Evolutionary conservation across 2,329 filamentous ascomycete genomes (phyloP), one percentile per base, ranked within the genome.

Genomic region (Hypomyces rosellus): DNA sequence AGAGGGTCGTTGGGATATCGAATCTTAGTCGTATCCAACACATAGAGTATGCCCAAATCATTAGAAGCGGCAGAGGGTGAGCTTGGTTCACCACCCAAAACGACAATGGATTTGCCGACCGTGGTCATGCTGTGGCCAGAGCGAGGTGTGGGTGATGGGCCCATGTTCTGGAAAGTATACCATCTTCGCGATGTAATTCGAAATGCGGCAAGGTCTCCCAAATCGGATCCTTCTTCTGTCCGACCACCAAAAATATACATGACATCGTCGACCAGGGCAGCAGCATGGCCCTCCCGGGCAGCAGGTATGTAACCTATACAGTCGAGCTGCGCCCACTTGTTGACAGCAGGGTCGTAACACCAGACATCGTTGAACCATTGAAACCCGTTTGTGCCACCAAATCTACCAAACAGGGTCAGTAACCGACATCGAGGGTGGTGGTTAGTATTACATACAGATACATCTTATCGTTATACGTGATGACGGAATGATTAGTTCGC

Each of bases 111-210:
- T 67, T 96, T 96, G 30, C 89, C 89, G 55, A 92, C 89, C 2
- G 90, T 85, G 2, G 93, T 97, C 93, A 99, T 97, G 67, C 90
- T 96, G 67, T 99, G 93, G 1, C 93, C 93, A 14, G 92, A 97
- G 53, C 93, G 81, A 33, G 93, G 85, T 3, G 91, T 96, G 0
- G 93, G 93, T 1, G 91, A 95, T 3, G 91, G 91, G 0, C 93
- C 93, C 93, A 99, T 99, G 64, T 99, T 99, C 64, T 99, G 93
- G 70, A 99, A 99, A 34, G 93, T 99, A 67, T 97, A 99, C 93
- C 93, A 99, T 53, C 93, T 82, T 57, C 89, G 84, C 11, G 90
- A 90, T 1, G 86, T 82, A 52, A 83, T 82, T 48, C 78, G 71
- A 60, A 83, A 83, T 1, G 93, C 93, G 2, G 93, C 92, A 40